Evolutionary conservation across 305 asterid species (phyloP), one percentile per base, ranked within the genome.

Genomic region (Fraxinus xanthoxyloides): DNA sequence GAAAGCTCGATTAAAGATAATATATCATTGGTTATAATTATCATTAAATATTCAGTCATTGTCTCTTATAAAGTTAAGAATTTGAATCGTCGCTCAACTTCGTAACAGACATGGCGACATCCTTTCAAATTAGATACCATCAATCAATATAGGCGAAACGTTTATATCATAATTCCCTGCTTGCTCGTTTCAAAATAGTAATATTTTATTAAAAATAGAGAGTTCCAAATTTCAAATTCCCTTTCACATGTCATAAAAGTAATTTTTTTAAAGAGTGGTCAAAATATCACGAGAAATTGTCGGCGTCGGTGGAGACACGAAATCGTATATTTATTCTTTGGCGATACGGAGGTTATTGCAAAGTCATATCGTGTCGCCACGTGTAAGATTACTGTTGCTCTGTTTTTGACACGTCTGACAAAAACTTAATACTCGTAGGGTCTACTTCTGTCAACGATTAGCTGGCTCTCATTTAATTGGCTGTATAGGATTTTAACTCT

Each of bases 241-340:
- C 70, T 61, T 61, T 61, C 31, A 21, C 70, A 21, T 2, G n/a
- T n/a, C n/a, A n/a, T n/a, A n/a, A 61, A 21, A 21, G 3, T 59
- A 21, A 1, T 38, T 7, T 56, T 19, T 56, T 2, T 6, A 19
- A 61, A 61, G 69, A 21, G 0, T 61, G 72, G 32, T 61, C 56
- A 8, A 40, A 38, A 82, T 84, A 70, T 86, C 86, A 56, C 85
- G 89, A 86, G 86, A 89, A 81, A 83, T 79, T 89, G 92, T 88
- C 89, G 90, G 90, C 83, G 56, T 12, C 36, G 13, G 4, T 19
- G 28, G 83, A 46, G 74, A 75, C 77, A 75, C 72, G 28, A 12
- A 38, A 38, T 46, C 56, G 46, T 7, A 13, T 72, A 3, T 31
- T 72, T 19, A n/a, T 48, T 30, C 69, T 77, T 77, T 79, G 82